A percentile compares a stretch with the other conserved stretches of the same genome.
phyloP scores from a whole-genome alignment of 176 grass and related monocot species.

The Avena atlantica region DNA sequence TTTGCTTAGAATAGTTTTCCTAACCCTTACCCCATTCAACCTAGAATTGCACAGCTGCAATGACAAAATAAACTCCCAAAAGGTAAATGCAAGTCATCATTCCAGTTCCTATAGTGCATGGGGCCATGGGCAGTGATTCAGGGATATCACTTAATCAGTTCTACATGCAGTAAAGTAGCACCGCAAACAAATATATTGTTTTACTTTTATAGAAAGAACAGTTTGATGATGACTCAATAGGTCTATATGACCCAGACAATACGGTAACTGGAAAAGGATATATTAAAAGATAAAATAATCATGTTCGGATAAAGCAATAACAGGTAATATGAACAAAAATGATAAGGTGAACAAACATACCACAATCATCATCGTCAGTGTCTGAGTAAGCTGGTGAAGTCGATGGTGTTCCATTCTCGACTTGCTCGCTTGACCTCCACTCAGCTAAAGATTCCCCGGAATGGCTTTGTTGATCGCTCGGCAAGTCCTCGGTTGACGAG shows the following conservation, averaged over 20 bases:
- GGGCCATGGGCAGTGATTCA: not conserved
- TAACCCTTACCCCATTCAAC: conserved; percentile 13
- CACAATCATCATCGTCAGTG: conserved; percentile 85
- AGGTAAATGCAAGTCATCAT: not conserved
- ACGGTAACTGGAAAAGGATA: not conserved
- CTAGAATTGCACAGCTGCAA: not conserved
- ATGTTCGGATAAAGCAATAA: not conserved
- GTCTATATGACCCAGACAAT: not conserved
- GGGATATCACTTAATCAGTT: not conserved
- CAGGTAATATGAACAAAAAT: conserved; percentile 26
- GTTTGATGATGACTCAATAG: not conserved
- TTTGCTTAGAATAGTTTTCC: not conserved
- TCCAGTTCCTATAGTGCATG: conserved; percentile 20
- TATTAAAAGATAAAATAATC: conserved; percentile 29
- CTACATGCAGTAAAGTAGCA: not conserved
- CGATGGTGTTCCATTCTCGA: conserved; percentile 87
- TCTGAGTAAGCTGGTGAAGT: conserved; percentile 86
- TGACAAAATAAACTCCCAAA: not conserved
- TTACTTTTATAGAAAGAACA: conserved; percentile 7
- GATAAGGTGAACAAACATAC: conserved; percentile 52
- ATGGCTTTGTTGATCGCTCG: conserved; percentile 71
- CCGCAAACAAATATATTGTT: conserved; percentile 4
- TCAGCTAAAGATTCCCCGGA: conserved; percentile 76
- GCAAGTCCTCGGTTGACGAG: conserved; percentile 59
- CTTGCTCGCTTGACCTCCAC: conserved; percentile 86